phyloP scores from a whole-genome alignment of 2,329 filamentous ascomycete species.

The Claviceps cyperi region DNA sequence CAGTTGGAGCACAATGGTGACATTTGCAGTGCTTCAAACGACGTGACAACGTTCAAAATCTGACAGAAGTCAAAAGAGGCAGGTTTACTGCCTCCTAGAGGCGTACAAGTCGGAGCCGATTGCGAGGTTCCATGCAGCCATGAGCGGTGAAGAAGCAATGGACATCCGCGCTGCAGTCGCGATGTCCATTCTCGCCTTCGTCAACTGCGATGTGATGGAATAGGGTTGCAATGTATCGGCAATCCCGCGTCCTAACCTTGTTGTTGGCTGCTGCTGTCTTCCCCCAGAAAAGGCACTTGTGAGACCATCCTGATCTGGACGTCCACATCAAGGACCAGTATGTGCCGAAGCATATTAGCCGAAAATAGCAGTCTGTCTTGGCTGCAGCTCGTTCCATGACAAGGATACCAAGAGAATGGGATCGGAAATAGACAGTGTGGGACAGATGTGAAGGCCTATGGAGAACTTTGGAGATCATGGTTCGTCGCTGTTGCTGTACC shows the following conservation, averaged over 20 bases:
- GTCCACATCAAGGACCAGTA: neutral
- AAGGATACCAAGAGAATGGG: neutral
- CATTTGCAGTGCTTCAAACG: neutral
- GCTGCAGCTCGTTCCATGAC: neutral
- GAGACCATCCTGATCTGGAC: neutral
- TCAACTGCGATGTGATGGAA: neutral
- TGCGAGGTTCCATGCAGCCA: neutral
- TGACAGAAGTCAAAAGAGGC: neutral
- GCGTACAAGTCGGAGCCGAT: neutral
- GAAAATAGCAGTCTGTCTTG: neutral
- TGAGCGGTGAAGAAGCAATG: neutral
- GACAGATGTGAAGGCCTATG: neutral
- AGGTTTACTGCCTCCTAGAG: neutral
- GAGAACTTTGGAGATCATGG: neutral
- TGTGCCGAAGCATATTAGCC: neutral
- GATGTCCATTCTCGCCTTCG: neutral
- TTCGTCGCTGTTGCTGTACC: neutral
- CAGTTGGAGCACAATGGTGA: neutral
- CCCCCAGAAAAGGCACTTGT: neutral
- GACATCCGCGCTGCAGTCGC: neutral
- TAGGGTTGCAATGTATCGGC: neutral
- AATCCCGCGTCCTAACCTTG: neutral
- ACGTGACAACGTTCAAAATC: neutral
- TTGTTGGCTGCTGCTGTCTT: neutral
- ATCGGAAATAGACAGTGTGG: neutral